Base-by-base conservation (phyloP, 1,139 yeast species). In the Magnusiomyces suaveolens region DNA sequence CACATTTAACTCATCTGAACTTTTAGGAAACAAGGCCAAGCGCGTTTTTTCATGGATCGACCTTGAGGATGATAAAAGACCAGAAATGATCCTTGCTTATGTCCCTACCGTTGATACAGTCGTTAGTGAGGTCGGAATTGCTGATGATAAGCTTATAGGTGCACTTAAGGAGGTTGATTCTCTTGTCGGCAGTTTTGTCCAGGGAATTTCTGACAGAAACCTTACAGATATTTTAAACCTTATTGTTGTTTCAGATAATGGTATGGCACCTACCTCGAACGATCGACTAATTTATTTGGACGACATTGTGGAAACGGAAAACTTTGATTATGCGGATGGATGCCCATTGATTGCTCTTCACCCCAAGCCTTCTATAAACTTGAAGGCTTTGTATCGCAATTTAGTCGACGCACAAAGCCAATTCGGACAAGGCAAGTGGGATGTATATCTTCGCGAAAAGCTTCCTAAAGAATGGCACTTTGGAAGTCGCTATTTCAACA, bases 321-420 rank as follows among this genome's bases (percentile, higher is more conserved):
- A 75, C 48, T 75, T 86, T 51, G 83, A 81, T 55, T 83, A 82
- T 63, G 71, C 78, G 46, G 92, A 84, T 64, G 95, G 95, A n/a
- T 86, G 94, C 90, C 95, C 96, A n/a, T 72, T 87, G 57, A 83
- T 77, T 62, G 96, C 95, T 0, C 70, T 87, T 50, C 75, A 94
- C 48, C 92, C 94, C 10, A 70, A 63, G 49, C 57, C 54, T 43
- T 47, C 73, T 41, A 62, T 59, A 50, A 60, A 71, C 0, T 67
- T 73, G 1, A 71, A 71, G 3, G 75, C 74, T 10, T 58, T 82
- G 16, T 75, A 68, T 61, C 58, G 65, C 1, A 72, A 73, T 18
- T 60, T 74, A 29, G 59, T 61, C 52, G 56, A 54, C 3, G 59
- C 63, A 49, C 66, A 64, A 44, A 59, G 64, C 1, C 61, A 52